Base-by-base conservation (phyloP, 192 early-diverging fungal genomes). In the Coemansia sp. region DNA sequence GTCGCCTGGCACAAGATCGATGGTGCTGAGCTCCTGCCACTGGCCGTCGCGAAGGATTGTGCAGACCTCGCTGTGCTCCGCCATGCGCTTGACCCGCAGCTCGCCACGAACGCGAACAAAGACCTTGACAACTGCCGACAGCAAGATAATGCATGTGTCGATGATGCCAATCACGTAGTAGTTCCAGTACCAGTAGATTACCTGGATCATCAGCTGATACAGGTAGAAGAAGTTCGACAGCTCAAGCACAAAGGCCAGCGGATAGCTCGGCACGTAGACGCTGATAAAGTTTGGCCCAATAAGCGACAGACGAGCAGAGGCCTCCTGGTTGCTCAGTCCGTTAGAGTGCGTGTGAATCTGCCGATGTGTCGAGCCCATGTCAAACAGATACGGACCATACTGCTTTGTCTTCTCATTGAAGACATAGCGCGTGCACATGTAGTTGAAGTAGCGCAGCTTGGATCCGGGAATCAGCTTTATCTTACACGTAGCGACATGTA, bases 361-460 rank as follows among this genome's bases (percentile, higher is more conserved):
- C 17, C 41, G 60, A 55, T 91, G 72, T 38, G 84, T 87, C 7
- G 70, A 61, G 11, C 88, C 90, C 43, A 91, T 65, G 42, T 83
- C 67, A 65, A 86, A 87, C 63, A 69, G 61, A 75, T 76, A 88
- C 14, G 88, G 88, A n/a, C 83, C 85, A 71, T 88, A 93, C 22
- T 64, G 54, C 8, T 49, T 61, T 14, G 74, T 53, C 12, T 70
- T 66, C 7, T 84, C 66, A 61, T 90, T 83, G 57, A 83, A 88
- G 9, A 93, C 85, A 64, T 91, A 93, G 32, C 91, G 88, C 46
- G 89, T 86, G 75, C 88, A 91, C 70, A 90, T 85, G 63, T 86
- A 88, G 70, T 90, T 90, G 65, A 93, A 89, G 68, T 87, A 93
- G 22, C 79, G 77, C 37, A 78, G 78, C n/a, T 74, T 83, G 48